These are phyloP conservation scores for Paecilomyces variotii DNA, from an alignment of 2,329 filamentous ascomycete species.

Conservation along the genomic window DNA sequence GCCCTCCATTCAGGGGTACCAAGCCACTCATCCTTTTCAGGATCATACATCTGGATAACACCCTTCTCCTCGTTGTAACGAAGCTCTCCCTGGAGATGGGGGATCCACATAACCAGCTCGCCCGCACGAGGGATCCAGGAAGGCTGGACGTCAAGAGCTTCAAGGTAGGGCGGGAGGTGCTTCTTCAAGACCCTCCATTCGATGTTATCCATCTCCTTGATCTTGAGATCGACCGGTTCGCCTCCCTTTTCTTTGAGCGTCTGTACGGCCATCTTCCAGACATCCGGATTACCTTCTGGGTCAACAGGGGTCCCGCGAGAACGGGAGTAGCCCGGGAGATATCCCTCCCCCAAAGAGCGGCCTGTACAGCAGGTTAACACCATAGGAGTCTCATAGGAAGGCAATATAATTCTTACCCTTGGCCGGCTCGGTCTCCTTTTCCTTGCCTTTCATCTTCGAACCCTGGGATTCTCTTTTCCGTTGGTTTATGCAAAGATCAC, in stretches of 20 bases:
- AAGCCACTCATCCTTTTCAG: conserved; percentile 21
- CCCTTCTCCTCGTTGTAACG: conserved; percentile 23
- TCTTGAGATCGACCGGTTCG: conserved; percentile 20
- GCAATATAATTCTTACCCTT: background rate
- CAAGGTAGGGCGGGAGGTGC: conserved; percentile 34
- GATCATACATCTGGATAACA: conserved; percentile 26
- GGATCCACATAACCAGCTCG: conserved; percentile 49
- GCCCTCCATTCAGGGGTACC: conserved; percentile 47
- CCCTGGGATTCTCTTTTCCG: background rate
- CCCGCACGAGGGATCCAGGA: conserved; percentile 48
- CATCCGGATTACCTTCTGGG: conserved; percentile 47
- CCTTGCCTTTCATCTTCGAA: conserved; percentile 2
- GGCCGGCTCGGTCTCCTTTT: background rate
- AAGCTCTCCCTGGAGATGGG: conserved; percentile 28
- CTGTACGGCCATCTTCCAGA: conserved; percentile 44
- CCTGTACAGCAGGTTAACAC: conserved; percentile 1
- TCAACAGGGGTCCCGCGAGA: conserved; percentile 24
- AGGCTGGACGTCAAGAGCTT: conserved; percentile 35
- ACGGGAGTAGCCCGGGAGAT: background rate
- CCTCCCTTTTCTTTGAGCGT: conserved; percentile 41
- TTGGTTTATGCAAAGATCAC: conserved; percentile 38
- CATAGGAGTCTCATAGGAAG: background rate
- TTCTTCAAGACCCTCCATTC: conserved; percentile 49
- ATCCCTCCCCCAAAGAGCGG: background rate
- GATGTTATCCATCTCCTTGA: conserved; percentile 44